phyloP scores from a whole-genome alignment of 2,329 filamentous ascomycete genomes.

The Xylariaceae sp. region DNA sequence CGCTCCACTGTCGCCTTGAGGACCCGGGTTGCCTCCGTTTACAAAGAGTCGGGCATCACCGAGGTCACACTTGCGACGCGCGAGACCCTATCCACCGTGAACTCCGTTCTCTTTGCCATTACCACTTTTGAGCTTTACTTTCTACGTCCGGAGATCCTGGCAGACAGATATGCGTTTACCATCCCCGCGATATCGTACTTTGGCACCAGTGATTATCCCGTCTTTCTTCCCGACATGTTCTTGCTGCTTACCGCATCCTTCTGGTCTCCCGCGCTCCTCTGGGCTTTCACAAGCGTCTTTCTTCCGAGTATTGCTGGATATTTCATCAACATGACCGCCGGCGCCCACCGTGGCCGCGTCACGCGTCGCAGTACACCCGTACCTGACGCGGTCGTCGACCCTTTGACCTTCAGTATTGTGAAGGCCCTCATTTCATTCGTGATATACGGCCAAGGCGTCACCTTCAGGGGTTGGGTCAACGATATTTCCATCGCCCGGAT shows the following conservation, averaged over 20 bases:
- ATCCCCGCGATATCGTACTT: constrained; percentile 57
- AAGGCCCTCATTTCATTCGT: constrained; percentile 79
- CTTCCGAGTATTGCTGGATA: constrained; percentile 70
- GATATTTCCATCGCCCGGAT: constrained; percentile 56
- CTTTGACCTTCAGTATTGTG: constrained; percentile 81
- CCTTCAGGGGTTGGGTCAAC: constrained; percentile 57
- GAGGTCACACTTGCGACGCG: constrained; percentile 62
- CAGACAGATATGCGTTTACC: constrained; percentile 66
- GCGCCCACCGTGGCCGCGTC: constrained; percentile 36
- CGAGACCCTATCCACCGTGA: constrained; percentile 65
- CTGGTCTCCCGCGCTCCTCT: constrained; percentile 76
- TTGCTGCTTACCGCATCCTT: constrained; percentile 68
- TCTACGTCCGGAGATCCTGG: constrained; percentile 65
- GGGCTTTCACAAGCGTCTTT: constrained; percentile 65
- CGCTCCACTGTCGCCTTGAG: constrained; percentile 61
- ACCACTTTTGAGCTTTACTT: constrained; percentile 64
- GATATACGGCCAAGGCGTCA: constrained; percentile 65
- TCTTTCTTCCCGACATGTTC: constrained; percentile 77
- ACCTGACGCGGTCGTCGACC: constrained; percentile 64
- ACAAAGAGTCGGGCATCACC: constrained; percentile 60
- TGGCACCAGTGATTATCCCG: constrained; percentile 50
- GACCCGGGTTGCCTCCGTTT: constrained; percentile 57
- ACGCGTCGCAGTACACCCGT: constrained; percentile 38
- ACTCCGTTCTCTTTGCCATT: constrained; percentile 63
- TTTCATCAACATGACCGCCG: constrained; percentile 79